Conservation (phyloP, 2,329 filamentous ascomycete species). For the Parafenestella ontariensis region DNA sequence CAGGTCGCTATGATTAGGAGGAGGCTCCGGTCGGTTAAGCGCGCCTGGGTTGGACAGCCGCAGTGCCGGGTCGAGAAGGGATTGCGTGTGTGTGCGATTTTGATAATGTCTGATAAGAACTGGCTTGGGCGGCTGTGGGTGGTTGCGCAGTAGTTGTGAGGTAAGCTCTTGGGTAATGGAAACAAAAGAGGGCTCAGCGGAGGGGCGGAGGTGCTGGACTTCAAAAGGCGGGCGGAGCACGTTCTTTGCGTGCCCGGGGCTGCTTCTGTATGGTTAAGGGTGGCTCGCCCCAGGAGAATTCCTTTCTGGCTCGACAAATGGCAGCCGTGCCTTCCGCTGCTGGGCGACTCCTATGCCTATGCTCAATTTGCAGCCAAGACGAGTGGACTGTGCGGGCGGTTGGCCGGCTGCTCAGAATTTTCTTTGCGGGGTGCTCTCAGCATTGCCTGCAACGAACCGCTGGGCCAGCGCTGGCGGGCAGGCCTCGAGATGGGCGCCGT, state of each 20-base stretch:
- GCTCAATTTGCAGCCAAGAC: conserved; percentile 28
- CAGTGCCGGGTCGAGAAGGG: conserved; percentile 42
- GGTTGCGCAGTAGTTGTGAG: conserved; percentile 53
- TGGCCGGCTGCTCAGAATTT: conserved; percentile 36
- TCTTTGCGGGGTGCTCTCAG: conserved; percentile 33
- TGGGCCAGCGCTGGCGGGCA: conserved; percentile 3
- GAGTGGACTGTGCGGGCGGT: conserved; percentile 24
- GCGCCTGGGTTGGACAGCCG: conserved; percentile 44
- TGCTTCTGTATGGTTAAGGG: conserved; percentile 26
- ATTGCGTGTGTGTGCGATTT: conserved; percentile 46
- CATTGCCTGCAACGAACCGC: conserved; percentile 2
- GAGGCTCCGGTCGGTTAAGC: conserved; percentile 47
- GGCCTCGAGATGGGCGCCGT: conserved; percentile 15
- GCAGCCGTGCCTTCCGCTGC: too few species aligned
- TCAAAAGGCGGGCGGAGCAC: conserved; percentile 44
- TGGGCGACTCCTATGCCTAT: conserved; percentile 22
- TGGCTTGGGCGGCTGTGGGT: conserved; percentile 38
- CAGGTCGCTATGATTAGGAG: conserved; percentile 23
- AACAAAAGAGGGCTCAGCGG: conserved; percentile 43
- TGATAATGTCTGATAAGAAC: conserved; percentile 56
- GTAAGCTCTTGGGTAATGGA: conserved; percentile 59
- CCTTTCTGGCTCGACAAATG: conserved; percentile 11
- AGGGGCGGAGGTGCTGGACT: conserved; percentile 45
- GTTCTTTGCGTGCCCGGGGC: conserved; percentile 25
- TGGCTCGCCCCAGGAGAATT: conserved; percentile 22